These are phyloP conservation scores for Kalaharituber pfeilii DNA, from an alignment of 2,329 filamentous ascomycete genomes.

Conservation along the genomic window DNA sequence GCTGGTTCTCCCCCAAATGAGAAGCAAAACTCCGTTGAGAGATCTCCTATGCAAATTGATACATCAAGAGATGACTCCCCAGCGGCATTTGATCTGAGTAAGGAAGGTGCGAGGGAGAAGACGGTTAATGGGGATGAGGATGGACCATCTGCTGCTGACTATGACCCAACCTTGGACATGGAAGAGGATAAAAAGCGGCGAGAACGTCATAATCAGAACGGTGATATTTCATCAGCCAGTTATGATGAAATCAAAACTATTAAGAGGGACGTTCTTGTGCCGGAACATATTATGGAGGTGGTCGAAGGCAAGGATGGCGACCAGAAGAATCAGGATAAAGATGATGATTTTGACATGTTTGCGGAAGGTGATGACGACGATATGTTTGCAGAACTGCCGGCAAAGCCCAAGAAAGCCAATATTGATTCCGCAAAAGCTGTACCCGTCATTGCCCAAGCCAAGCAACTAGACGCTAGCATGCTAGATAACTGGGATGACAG, in stretches of 20 bases:
- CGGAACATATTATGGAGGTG: neutral
- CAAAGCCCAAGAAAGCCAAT: constrained; percentile 28
- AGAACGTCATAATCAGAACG: constrained; percentile 44
- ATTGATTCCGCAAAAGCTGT: constrained; percentile 33
- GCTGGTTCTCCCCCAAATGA: constrained; percentile 24
- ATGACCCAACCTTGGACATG: constrained; percentile 80
- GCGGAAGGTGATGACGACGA: constrained; percentile 55
- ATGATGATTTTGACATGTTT: constrained; percentile 26
- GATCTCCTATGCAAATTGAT: constrained; percentile 27
- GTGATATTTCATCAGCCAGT: constrained; percentile 36
- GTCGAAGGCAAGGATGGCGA: neutral
- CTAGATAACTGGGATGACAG: constrained; percentile 87
- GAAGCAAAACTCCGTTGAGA: constrained; percentile 2
- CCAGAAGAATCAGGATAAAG: neutral
- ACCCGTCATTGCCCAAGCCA: constrained; percentile 32
- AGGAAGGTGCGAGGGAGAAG: constrained; percentile 36
- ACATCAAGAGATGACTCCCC: constrained; percentile 38
- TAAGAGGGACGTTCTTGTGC: constrained; percentile 31
- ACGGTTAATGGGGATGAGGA: constrained; percentile 36
- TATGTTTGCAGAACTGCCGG: constrained; percentile 41
- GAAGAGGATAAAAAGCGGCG: constrained; percentile 60
- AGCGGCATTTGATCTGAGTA: constrained; percentile 43
- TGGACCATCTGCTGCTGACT: constrained; percentile 79
- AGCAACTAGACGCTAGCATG: constrained; percentile 52
- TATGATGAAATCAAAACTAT: constrained; percentile 42